Conservation (phyloP, 352 stramenopile genomes). For the Phytophthora aleatoria region DNA sequence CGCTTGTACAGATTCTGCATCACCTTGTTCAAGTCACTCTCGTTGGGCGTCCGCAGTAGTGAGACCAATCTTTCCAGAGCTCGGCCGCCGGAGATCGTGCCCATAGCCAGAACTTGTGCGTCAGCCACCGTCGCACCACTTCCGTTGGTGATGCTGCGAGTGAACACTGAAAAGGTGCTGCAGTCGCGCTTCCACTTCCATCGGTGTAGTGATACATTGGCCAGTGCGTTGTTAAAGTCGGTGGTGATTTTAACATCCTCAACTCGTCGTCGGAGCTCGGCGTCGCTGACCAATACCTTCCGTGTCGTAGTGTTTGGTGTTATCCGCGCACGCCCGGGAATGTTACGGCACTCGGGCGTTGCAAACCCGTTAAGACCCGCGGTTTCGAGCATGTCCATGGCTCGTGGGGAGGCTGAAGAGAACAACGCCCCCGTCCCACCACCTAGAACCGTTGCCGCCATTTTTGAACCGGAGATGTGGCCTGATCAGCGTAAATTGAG, state of each 20-base stretch:
- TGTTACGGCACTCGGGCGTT: constrained; percentile 14
- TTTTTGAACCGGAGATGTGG: constrained; percentile 11
- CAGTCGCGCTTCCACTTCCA: constrained; percentile 46
- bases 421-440: constrained; percentile 10
- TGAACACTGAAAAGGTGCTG: constrained; percentile 37
- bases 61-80: constrained; percentile 30
- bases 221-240: constrained; percentile 31
- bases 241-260: constrained; percentile 28
- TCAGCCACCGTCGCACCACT: constrained; percentile 18
- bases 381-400: constrained; percentile 37
- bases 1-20: constrained; percentile 48
- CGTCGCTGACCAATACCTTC: constrained; percentile 35
- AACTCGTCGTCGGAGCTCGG: constrained; percentile 36
- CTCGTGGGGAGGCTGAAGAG: constrained; percentile 17
- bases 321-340: constrained; percentile 16
- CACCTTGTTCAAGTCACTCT: constrained; percentile 43
- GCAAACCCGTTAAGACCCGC: constrained; percentile 21
- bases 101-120: constrained; percentile 36
- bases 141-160: constrained; percentile 14
- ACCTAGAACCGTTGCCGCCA: constrained; percentile 12
- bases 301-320: constrained; percentile 10
- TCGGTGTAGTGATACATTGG: constrained; percentile 33
- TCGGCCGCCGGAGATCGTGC: constrained; percentile 31
- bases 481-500: constrained; percentile 22
- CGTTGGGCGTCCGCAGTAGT: constrained; percentile 28